phyloP scores from a whole-genome alignment of 495 filamentous ascomycete genomes.

The Lindgomyces ingoldianus region DNA sequence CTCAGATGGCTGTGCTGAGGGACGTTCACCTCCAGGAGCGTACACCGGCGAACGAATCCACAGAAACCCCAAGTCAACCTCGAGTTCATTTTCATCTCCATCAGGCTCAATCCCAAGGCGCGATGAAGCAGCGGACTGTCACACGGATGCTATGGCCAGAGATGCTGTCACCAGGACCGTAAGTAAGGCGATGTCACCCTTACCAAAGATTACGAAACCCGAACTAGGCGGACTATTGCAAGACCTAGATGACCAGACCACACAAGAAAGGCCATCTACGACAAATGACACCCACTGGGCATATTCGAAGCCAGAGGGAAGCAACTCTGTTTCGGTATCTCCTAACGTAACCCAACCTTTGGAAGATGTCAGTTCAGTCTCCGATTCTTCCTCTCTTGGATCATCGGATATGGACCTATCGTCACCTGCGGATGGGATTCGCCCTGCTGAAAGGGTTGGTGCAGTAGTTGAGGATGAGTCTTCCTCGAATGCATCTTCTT shows the following conservation, averaged over 20 bases:
- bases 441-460: not conserved
- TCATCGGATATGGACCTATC: not conserved
- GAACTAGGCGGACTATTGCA: too few species aligned
- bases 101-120: not conserved
- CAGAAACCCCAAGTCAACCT: not conserved
- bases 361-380: not conserved
- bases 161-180: conserved; percentile 19
- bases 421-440: not conserved
- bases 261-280: too few species aligned
- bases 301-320: not conserved
- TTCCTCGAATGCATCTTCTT: not conserved
- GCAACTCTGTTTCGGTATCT: not conserved
- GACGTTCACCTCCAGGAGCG: not conserved
- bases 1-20: not conserved
- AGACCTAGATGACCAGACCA: too few species aligned
- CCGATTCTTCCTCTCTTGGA: not conserved
- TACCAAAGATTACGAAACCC: too few species aligned
- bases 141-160: conserved; percentile 25
- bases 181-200: not conserved
- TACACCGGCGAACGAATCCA: not conserved
- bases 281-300: not conserved
- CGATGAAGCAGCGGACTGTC: conserved; percentile 7
- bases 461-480: not conserved
- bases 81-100: not conserved
- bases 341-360: not conserved